phyloP scores from a whole-genome alignment of 305 asterid species.

The Lippia alba region DNA sequence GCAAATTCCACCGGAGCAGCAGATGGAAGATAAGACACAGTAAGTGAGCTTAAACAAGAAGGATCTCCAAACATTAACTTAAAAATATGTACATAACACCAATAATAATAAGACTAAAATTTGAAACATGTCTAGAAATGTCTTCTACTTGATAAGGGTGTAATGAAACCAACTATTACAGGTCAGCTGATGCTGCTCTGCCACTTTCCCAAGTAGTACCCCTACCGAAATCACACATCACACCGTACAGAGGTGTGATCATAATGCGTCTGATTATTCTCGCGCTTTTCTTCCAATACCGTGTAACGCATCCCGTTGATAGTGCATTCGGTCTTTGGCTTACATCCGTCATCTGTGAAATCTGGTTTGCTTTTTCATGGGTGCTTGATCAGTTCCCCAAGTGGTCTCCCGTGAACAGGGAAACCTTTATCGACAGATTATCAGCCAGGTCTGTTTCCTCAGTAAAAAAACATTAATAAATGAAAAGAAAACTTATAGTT shows the following conservation, averaged over 20 bases:
- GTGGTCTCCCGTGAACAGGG: slow-evolving; percentile 88
- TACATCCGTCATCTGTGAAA: slow-evolving; percentile 93
- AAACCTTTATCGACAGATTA: slow-evolving; percentile 72
- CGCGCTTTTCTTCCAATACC: slow-evolving; percentile 82
- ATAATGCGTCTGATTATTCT: slow-evolving; percentile 78
- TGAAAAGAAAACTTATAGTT: too few relatives aligned
- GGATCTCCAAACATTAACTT: neutral
- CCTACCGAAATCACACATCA: slow-evolving; percentile 72
- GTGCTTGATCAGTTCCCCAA: slow-evolving; percentile 98
- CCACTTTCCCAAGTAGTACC: slow-evolving; percentile 84
- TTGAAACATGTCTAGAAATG: too few relatives aligned
- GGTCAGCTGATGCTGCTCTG: slow-evolving; percentile 69
- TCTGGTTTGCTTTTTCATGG: slow-evolving; percentile 99
- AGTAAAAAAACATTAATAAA: neutral
- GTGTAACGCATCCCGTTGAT: slow-evolving; percentile 95
- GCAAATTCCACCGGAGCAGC: slow-evolving; percentile 68
- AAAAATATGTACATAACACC: neutral
- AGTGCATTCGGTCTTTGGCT: slow-evolving; percentile 92
- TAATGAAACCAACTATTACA: slow-evolving; percentile 42
- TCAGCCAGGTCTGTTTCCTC: slow-evolving; percentile 66
- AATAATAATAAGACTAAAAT: too few relatives aligned
- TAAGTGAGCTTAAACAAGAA: slow-evolving; percentile 43
- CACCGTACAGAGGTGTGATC: slow-evolving; percentile 78
- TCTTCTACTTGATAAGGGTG: neutral
- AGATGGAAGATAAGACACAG: slow-evolving; percentile 82